Percentiles rank a stretch among this genome's conserved stretches.
These are phyloP conservation scores for Candida schatavii DNA, from an alignment of 805 yeast genomes.

Conservation along the genomic window DNA sequence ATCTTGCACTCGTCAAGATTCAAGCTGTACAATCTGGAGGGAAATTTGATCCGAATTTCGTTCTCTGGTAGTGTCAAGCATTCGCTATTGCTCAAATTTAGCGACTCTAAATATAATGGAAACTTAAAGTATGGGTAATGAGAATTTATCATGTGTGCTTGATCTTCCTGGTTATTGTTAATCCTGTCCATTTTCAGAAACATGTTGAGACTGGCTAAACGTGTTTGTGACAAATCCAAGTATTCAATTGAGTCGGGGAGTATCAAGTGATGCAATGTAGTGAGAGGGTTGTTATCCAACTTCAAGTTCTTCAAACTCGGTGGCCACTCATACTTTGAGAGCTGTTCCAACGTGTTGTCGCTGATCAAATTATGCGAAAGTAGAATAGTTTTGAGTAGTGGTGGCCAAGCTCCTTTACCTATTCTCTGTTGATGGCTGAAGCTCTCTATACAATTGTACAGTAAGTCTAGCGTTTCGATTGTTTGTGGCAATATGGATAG, in stretches of 20 bases:
- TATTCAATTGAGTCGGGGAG: slow-evolving; percentile 20
- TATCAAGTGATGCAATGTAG: slow-evolving; percentile 15
- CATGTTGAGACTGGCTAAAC: slow-evolving; percentile 8
- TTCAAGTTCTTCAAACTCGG: slow-evolving; percentile 16
- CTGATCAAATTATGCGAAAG: slow-evolving; percentile 20
- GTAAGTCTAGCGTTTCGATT: slow-evolving; percentile 28
- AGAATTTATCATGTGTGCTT: not conserved
- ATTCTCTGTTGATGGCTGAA: slow-evolving; percentile 5
- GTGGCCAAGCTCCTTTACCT: slow-evolving; percentile 15
- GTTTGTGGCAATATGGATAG: slow-evolving; percentile 21
- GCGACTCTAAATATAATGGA: slow-evolving; percentile 22
- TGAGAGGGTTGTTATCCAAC: slow-evolving; percentile 21
- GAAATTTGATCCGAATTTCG: slow-evolving; percentile 18
- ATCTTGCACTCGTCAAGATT: slow-evolving; percentile 24
- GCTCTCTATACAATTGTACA: slow-evolving; percentile 18
- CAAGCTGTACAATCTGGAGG: slow-evolving; percentile 17
- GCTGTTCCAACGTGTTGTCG: slow-evolving; percentile 14
- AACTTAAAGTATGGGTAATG: slow-evolving; percentile 22
- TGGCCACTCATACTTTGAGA: slow-evolving; percentile 24
- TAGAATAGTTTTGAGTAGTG: slow-evolving; percentile 20
- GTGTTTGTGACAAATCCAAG: slow-evolving; percentile 25
- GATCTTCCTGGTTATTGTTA: slow-evolving; percentile 2
- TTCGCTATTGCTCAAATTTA: slow-evolving; percentile 20
- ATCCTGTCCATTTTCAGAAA: slow-evolving; percentile 10
- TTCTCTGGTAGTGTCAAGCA: not conserved